A percentile compares a stretch with the other conserved stretches of the same genome.
These are phyloP conservation scores for Neurospora terricola DNA, from an alignment of 495 filamentous ascomycete genomes.

Conservation along the genomic window DNA sequence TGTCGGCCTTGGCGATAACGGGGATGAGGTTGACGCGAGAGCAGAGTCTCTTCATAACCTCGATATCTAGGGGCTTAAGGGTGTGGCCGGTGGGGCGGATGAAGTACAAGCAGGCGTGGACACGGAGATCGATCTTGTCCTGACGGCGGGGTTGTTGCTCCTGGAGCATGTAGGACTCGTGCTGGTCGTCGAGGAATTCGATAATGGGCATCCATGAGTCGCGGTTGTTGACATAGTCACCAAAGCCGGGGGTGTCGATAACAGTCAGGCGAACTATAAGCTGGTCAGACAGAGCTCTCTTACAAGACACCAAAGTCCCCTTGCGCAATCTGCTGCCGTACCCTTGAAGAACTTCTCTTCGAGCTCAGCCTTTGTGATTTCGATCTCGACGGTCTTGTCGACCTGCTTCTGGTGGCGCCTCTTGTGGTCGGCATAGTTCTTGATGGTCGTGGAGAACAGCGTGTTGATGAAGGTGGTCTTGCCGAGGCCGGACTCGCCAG, in stretches of 20 bases:
- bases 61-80: constrained; percentile 95
- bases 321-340: constrained; percentile 28
- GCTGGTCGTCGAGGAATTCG: constrained; percentile 98
- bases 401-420: constrained; percentile 97
- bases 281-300: constrained; percentile 9
- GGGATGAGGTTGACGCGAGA: constrained; percentile 96
- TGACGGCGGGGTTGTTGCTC: constrained; percentile 96
- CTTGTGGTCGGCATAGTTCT: constrained; percentile 99
- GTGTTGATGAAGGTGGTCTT: constrained; percentile 99
- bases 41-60: constrained; percentile 98
- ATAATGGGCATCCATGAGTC: constrained; percentile 99
- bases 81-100: constrained; percentile 97
- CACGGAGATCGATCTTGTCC: constrained; percentile 98
- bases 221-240: constrained; percentile 99
- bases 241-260: constrained; percentile 97
- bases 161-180: constrained; percentile 99
- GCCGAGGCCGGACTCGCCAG: constrained; percentile 95
- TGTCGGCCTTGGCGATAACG: constrained; percentile 97
- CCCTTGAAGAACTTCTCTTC: constrained; percentile 99
- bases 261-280: constrained; percentile 85
- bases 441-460: constrained; percentile 98
- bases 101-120: constrained; percentile 97
- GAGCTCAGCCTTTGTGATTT: constrained; percentile 98
- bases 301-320: background rate
- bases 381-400: constrained; percentile 98